These are phyloP conservation scores for Nematocida major DNA, from an alignment of 371 early-diverging fungal species.

Conservation along the genomic window DNA sequence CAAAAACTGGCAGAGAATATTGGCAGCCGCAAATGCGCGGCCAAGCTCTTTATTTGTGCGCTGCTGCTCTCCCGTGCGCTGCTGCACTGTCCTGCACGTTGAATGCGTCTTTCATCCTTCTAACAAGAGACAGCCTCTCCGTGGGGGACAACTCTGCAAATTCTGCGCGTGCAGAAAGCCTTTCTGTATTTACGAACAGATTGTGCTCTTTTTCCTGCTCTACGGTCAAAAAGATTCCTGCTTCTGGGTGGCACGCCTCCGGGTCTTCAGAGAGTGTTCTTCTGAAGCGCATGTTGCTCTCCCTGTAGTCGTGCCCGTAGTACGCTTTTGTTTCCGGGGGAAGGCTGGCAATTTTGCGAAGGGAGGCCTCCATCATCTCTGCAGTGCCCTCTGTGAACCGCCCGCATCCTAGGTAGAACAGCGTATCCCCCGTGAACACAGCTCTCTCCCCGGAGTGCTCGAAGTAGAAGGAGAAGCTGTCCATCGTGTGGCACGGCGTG, in stretches of 20 bases:
- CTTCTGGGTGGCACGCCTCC: neutral
- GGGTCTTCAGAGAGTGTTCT: neutral
- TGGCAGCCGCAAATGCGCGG: neutral
- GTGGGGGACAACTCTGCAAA: slow-evolving; percentile 13
- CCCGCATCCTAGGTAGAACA: slow-evolving; percentile 64
- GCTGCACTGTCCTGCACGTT: neutral
- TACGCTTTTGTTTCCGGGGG: slow-evolving; percentile 47
- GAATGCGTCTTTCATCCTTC: slow-evolving; percentile 6
- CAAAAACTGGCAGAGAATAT: too few species aligned
- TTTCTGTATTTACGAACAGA: slow-evolving; percentile 47
- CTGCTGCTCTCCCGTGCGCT: too few species aligned
- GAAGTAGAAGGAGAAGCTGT: slow-evolving; percentile 52
- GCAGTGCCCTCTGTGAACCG: slow-evolving; percentile 63
- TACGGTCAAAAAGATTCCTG: slow-evolving; percentile 50
- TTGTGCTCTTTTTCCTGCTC: slow-evolving; percentile 54
- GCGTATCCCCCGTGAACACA: slow-evolving; percentile 61
- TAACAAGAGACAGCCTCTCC: neutral
- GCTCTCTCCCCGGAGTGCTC: neutral
- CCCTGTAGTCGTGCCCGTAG: slow-evolving; percentile 64
- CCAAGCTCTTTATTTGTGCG: too few species aligned
- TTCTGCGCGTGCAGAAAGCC: neutral
- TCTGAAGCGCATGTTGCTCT: slow-evolving; percentile 54
- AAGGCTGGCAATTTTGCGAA: slow-evolving; percentile 39
- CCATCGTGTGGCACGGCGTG: slow-evolving; percentile 63
- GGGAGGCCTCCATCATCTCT: slow-evolving; percentile 49